Evolutionary conservation across 108 stramenopile genomes (phyloP).

Genomic region (Epithemia pelagica): DNA sequence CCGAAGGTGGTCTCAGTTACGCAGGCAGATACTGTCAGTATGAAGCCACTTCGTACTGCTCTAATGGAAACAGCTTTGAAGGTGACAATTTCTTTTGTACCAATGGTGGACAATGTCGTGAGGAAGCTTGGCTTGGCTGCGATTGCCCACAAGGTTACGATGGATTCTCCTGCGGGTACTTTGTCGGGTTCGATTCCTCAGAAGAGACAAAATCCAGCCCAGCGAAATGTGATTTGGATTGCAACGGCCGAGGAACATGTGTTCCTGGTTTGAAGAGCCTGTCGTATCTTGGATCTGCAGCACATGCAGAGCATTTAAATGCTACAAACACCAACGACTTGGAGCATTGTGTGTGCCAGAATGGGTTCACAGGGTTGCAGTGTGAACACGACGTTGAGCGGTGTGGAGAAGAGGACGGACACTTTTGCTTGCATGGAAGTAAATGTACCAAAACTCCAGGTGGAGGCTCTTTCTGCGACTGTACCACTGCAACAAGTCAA

Average conservation of each 20-base stretch:
- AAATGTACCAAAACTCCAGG: constrained; percentile 22
- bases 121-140: constrained; percentile 10
- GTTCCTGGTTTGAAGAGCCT: not conserved
- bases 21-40: constrained; percentile 11
- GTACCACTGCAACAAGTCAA: constrained; percentile 19
- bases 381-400: constrained; percentile 35
- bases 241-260: not conserved
- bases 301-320: constrained; percentile 6
- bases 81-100: constrained; percentile 14
- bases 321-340: constrained; percentile 15
- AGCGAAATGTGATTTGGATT: not conserved
- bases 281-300: not conserved
- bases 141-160: constrained; percentile 25
- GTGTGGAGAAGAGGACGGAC: constrained; percentile 23
- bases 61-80: constrained; percentile 2
- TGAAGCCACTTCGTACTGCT: constrained; percentile 12
- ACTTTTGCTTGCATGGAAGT: constrained; percentile 41
- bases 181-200: not conserved
- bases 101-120: constrained; percentile 8
- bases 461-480: constrained; percentile 29
- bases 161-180: constrained; percentile 30
- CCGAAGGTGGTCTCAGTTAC: not conserved
- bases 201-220: not conserved
- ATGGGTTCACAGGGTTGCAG: constrained; percentile 26
- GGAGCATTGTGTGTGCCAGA: constrained; percentile 43